Percentiles rank a stretch among this genome's conserved stretches.
Conservation (phyloP, 768 basidiomycete species). For the Calocybe indica region DNA sequence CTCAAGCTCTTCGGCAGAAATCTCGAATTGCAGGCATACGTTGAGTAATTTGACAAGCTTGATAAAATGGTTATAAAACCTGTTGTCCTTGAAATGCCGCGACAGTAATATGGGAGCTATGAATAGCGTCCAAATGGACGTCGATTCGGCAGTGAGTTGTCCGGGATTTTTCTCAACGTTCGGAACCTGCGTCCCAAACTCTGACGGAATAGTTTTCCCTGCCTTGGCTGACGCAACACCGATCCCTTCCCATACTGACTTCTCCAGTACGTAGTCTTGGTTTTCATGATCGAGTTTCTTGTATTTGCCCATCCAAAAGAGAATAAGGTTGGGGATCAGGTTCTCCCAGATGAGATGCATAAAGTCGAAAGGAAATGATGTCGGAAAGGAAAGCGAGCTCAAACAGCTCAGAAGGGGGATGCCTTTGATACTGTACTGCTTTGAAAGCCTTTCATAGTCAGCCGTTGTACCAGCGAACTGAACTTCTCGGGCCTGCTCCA, state of each 20-base stretch:
- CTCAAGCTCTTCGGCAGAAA: slow-evolving; percentile 7
- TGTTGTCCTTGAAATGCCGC: slow-evolving; percentile 18
- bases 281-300: slow-evolving; percentile 28
- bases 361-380: slow-evolving; percentile 39
- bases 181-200: slow-evolving; percentile 21
- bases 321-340: slow-evolving; percentile 31
- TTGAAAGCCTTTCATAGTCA: slow-evolving; percentile 11
- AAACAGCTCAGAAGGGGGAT: slow-evolving; percentile 20
- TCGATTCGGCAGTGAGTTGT: slow-evolving; percentile 27
- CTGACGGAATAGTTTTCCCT: slow-evolving; percentile 30
- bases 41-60: slow-evolving; percentile 30
- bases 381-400: slow-evolving; percentile 27
- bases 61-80: slow-evolving; percentile 39
- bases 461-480: slow-evolving; percentile 9
- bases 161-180: slow-evolving; percentile 2
- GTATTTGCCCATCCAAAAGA: slow-evolving; percentile 32
- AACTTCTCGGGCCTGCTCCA: slow-evolving; percentile 11
- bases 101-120: slow-evolving; percentile 32
- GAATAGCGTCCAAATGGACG: slow-evolving; percentile 32
- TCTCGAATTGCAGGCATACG: slow-evolving; percentile 28
- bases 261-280: slow-evolving; percentile 21
- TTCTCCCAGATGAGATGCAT: slow-evolving; percentile 47
- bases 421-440: slow-evolving; percentile 23
- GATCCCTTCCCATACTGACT: slow-evolving; percentile 32
- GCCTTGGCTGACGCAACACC: slow-evolving; percentile 24